phyloP scores from a whole-genome alignment of 345 rosid species.

The Eucalyptus decipiens region DNA sequence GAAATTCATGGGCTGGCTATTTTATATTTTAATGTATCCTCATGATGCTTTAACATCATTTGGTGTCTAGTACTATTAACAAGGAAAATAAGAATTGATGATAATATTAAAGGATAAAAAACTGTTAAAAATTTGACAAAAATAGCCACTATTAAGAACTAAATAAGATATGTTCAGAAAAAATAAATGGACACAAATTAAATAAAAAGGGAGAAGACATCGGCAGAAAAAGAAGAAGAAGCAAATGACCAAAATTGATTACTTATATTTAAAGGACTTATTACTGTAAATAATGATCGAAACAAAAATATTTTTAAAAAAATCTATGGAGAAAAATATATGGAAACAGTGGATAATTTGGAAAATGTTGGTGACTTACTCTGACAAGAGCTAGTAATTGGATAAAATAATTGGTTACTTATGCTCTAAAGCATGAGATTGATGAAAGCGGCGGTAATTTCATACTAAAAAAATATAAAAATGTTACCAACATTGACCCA shows the following conservation, averaged over 20 bases:
- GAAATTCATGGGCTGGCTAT: neutral
- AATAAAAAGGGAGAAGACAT: neutral
- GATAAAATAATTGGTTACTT: neutral
- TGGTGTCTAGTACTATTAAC: neutral
- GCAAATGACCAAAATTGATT: neutral
- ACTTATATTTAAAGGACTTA: neutral
- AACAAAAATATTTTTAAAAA: neutral
- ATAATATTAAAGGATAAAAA: neutral
- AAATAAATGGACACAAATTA: neutral
- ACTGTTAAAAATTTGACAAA: neutral
- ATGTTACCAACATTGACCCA: neutral
- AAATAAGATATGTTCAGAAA: neutral
- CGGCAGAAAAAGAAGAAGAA: neutral
- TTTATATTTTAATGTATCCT: neutral
- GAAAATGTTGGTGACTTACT: neutral
- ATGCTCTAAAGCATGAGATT: neutral
- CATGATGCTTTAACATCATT: neutral
- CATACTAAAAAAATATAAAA: neutral
- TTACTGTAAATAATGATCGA: neutral
- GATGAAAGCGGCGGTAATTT: neutral
- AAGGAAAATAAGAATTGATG: neutral
- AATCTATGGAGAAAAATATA: neutral
- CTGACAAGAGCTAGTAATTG: neutral
- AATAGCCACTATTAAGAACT: neutral
- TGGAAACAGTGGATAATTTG: neutral